Evolutionary conservation across 2,329 filamentous ascomycete species (phyloP), one percentile per base, ranked within the genome.

Genomic region (Westerdykella sp.): DNA sequence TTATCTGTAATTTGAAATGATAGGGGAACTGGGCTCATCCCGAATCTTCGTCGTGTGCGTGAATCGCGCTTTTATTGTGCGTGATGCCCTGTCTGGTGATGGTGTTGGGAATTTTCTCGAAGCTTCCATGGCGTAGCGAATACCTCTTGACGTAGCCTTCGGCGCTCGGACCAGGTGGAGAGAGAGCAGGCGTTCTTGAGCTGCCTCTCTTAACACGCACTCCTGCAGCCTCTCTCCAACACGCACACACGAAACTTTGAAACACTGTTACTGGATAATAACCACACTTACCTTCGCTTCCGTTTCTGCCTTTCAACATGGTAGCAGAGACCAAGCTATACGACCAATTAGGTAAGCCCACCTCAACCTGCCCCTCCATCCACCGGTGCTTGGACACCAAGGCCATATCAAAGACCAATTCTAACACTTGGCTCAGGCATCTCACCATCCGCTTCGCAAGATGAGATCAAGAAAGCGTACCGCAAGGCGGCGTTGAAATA

Each of bases 401-500:
- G 25, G 16, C 37, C 38, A 38, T 31, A 15, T 18, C 35, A 25
- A 35, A 11, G 13, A 35, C 18, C 21, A 15, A 28, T 53, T 44
- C 60, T 64, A 41, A 65, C 53, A 39, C 11, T 6, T 23, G 6
- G 7, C 25, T 21, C 41, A 69, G 67, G 77, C 65, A 74, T 96
- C 69, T 84, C 87, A 67, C 80, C 91, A 31, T 79, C 82, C 47
- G 88, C 90, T 18, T 78, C 81, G 18, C 87, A 94, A 70, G 91
- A 96, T 63, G 91, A 97, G 53, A 95, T 98, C 67, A 97, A 96
- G 69, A 98, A 97, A 68, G 93, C 83, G 45, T 95, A 95, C 69
- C 80, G 86, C 50, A 95, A 95, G 76, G 79, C 83, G 43, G 91
- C 91, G 42, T 71, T 97, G 65, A 94, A 90, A 72, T 90, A 82